phyloP scores from a whole-genome alignment of 352 stramenopile genomes.

The Halophytophthora polymorphica region DNA sequence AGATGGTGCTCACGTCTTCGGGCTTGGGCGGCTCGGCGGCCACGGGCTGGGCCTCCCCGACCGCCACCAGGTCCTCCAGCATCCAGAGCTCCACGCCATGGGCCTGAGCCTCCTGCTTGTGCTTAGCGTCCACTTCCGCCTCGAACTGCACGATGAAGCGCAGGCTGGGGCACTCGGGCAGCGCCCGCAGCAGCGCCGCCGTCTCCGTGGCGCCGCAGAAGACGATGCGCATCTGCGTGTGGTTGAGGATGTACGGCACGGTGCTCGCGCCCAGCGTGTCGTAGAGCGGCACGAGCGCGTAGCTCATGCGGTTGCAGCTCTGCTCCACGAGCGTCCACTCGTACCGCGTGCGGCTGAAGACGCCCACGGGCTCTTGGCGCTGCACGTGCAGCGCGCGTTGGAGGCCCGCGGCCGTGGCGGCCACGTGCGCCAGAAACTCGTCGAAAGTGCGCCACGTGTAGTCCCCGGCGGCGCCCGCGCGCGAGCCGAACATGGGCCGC shows the following conservation, averaged over 20 bases:
- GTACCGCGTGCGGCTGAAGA: constrained; percentile 58
- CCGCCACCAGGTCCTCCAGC: constrained; percentile 28
- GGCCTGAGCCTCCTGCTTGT: constrained; percentile 11
- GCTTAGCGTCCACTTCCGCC: constrained; percentile 23
- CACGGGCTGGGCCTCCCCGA: constrained; percentile 27
- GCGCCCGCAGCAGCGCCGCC: constrained; percentile 28
- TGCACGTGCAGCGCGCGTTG: constrained; percentile 25
- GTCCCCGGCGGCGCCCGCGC: constrained; percentile 23
- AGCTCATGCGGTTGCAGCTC: constrained; percentile 57
- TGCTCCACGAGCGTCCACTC: constrained; percentile 66
- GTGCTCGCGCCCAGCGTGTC: constrained; percentile 54
- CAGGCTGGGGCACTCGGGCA: constrained; percentile 34
- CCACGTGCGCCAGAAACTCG: constrained; percentile 44
- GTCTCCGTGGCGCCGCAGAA: constrained; percentile 48
- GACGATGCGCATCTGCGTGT: constrained; percentile 54
- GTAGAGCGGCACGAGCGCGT: constrained; percentile 70
- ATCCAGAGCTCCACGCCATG: constrained; percentile 32
- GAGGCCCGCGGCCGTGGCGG: constrained; percentile 32
- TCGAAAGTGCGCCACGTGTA: constrained; percentile 57
- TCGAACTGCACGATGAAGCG: constrained; percentile 47
- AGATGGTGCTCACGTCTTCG: constrained; percentile 90
- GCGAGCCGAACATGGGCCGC: constrained; percentile 47
- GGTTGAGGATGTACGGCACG: constrained; percentile 61
- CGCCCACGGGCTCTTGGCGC: constrained; percentile 42
- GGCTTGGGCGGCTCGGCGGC: constrained; percentile 40